These are phyloP conservation scores for Fusarium citri DNA, from an alignment of 2,329 filamentous ascomycete species.

Conservation along the genomic window DNA sequence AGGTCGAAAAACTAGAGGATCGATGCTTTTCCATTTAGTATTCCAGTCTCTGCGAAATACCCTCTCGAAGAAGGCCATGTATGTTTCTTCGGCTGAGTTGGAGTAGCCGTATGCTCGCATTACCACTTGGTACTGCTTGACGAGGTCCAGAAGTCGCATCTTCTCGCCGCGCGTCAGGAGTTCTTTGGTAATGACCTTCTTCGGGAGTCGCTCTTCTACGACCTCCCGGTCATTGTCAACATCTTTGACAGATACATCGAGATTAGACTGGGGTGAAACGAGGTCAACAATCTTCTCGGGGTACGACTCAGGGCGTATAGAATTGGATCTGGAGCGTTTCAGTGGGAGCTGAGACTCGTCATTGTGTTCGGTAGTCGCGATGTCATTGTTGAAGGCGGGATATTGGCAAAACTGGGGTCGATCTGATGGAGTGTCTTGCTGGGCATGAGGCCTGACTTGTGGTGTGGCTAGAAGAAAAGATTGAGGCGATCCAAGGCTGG, in stretches of 20 bases:
- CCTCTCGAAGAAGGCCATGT: neutral
- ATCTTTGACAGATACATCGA: neutral
- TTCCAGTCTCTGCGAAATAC: slow-evolving; percentile 9
- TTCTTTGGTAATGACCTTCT: neutral
- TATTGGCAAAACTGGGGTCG: neutral
- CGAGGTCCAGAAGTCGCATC: slow-evolving; percentile 9
- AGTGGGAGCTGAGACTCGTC: neutral
- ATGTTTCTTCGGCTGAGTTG: neutral
- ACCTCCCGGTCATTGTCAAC: neutral
- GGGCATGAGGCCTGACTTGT: neutral
- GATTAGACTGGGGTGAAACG: neutral
- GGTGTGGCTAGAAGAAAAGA: neutral
- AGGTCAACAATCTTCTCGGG: neutral
- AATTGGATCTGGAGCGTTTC: neutral
- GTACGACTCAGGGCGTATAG: neutral
- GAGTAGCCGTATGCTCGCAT: neutral
- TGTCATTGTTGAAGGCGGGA: accelerated
- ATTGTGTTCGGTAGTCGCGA: neutral
- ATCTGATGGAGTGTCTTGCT: neutral
- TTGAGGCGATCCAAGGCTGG: neutral
- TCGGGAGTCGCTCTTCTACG: neutral
- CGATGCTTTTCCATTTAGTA: neutral
- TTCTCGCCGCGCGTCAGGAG: neutral
- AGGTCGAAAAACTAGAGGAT: neutral
- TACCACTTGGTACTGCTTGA: slow-evolving; percentile 5